Percentiles rank a stretch among this genome's conserved stretches.
Conservation (phyloP, 2,329 filamentous ascomycete genomes). For the Phialophora chinensis region DNA sequence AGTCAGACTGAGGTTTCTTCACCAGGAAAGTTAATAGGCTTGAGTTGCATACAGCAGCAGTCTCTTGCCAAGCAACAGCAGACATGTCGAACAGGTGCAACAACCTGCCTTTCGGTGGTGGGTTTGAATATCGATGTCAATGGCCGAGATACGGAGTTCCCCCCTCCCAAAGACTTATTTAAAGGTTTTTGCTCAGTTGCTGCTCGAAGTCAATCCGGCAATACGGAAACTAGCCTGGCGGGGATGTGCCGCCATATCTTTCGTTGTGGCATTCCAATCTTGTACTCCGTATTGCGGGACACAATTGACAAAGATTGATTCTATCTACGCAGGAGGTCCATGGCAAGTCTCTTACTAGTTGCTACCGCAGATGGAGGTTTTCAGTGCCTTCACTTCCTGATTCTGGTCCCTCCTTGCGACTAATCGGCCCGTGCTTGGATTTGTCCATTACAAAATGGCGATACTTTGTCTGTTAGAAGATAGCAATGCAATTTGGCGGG, state of each 20-base stretch:
- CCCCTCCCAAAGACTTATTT: neutral
- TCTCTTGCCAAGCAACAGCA: conserved; percentile 1
- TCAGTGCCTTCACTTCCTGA: neutral
- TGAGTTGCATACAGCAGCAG: neutral
- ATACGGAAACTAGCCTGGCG: conserved; percentile 6
- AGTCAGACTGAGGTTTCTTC: neutral
- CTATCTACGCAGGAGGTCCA: neutral
- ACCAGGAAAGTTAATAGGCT: neutral
- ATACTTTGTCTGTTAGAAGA: conserved; percentile 25
- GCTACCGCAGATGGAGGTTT: neutral
- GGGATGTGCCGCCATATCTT: conserved; percentile 5
- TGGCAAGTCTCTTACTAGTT: neutral
- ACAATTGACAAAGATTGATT: conserved; percentile 1
- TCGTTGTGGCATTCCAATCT: conserved; percentile 12
- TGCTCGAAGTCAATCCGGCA: conserved; percentile 1
- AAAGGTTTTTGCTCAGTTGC: neutral
- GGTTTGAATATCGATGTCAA: neutral
- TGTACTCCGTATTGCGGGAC: neutral
- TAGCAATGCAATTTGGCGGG: conserved; percentile 36
- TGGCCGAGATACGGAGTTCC: neutral
- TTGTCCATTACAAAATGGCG: neutral
- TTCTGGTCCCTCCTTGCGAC: neutral
- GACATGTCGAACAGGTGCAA: neutral
- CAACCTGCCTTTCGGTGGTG: neutral
- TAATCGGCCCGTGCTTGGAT: neutral